These are phyloP conservation scores for Cinchona pubescens DNA, from an alignment of 257 asterid genomes.

Conservation along the genomic window DNA sequence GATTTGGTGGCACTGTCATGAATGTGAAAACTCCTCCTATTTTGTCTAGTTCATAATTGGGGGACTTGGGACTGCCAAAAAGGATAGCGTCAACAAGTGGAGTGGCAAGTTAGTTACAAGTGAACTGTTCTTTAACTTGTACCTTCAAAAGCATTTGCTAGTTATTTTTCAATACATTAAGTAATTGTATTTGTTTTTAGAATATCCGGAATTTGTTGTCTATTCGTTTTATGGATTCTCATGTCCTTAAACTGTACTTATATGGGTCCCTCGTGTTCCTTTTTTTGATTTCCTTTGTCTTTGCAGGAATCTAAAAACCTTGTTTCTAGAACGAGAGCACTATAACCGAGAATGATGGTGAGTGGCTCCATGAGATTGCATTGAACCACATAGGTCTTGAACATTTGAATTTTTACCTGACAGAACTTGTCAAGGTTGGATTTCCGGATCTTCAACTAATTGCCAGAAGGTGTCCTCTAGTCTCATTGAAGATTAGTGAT, in stretches of 20 bases:
- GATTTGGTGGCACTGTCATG: neutral
- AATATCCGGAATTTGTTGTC: neutral
- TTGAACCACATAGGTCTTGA: conserved; percentile 60
- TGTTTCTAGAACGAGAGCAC: conserved; percentile 71
- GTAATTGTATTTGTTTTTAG: neutral
- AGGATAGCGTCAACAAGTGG: neutral
- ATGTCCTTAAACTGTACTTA: neutral
- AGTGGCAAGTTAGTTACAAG: neutral
- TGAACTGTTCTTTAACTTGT: neutral
- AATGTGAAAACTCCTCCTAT: neutral
- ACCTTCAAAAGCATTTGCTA: neutral
- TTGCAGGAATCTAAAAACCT: conserved; percentile 56
- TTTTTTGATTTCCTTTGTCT: neutral
- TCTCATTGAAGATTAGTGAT: conserved; percentile 65
- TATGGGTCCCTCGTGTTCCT: neutral
- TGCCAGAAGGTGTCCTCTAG: conserved; percentile 62
- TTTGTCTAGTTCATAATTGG: neutral
- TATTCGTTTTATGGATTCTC: neutral
- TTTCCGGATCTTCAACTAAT: conserved; percentile 63
- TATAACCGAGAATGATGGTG: conserved; percentile 57
- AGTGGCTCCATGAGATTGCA: conserved; percentile 77
- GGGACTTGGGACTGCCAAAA: neutral
- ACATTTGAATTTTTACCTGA: conserved; percentile 66
- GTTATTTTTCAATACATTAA: neutral
- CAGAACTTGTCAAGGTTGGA: conserved; percentile 43